These are phyloP conservation scores for Fusarium succisae DNA, from an alignment of 2,329 filamentous ascomycete species.

Conservation along the genomic window DNA sequence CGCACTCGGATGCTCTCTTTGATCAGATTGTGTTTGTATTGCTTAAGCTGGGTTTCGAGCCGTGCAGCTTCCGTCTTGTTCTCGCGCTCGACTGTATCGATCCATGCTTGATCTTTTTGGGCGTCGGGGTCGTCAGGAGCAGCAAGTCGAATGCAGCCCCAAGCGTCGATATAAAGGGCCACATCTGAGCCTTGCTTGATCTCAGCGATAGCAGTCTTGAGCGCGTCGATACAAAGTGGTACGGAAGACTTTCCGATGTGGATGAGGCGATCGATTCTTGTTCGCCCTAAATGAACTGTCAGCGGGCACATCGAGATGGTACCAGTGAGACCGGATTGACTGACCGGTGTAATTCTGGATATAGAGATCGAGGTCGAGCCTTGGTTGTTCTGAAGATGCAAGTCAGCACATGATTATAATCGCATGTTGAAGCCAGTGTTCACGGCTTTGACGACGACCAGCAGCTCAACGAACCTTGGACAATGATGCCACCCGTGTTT, in stretches of 20 bases:
- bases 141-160: conserved; percentile 69
- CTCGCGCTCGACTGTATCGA: conserved; percentile 70
- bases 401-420: conserved; percentile 18
- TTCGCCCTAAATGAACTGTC: conserved; percentile 67
- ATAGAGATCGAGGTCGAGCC: conserved; percentile 91
- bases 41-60: conserved; percentile 86
- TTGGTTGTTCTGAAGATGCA: conserved; percentile 71
- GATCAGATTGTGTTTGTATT: conserved; percentile 96
- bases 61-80: conserved; percentile 76
- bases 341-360: conserved; percentile 87
- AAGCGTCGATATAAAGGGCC: conserved; percentile 73
- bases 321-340: conserved; percentile 22
- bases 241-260: conserved; percentile 84
- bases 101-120: conserved; percentile 76
- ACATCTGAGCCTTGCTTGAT: conserved; percentile 82
- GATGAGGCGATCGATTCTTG: conserved; percentile 81
- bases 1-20: conserved; percentile 91
- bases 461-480: conserved; percentile 53
- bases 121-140: conserved; percentile 76
- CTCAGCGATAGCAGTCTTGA: conserved; percentile 79
- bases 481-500: conserved; percentile 56
- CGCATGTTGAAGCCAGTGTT: not conserved
- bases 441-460: not conserved
- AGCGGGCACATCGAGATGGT: conserved; percentile 2
- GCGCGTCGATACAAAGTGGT: conserved; percentile 79